Evolutionary conservation across 129 eudicot genomes (phyloP), one percentile per base, ranked within the genome.

Genomic region (Kitagawia praeruptora): DNA sequence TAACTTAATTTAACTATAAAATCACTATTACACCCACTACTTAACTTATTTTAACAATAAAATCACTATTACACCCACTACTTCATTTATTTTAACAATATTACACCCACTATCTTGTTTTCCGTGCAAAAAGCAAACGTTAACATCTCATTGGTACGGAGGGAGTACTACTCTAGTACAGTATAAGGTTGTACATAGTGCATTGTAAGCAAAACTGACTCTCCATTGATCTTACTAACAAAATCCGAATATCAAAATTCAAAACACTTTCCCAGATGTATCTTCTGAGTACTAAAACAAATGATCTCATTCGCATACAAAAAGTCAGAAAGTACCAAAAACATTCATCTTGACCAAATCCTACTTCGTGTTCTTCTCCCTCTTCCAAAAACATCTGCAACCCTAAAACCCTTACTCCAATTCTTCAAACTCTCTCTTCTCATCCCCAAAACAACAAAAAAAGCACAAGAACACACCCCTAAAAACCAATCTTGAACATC

Each of bases 391-490:
- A 47, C 70, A 79, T 74, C 81, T 58, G 40, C 15, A 18, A 70
- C 39, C 77, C 76, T 79, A 77, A 83, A 72, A 21, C 66, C 45
- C 74, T 79, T 80, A 27, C 63, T 25, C 87, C 77, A 85, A 41
- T 40, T 78, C 82, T 34, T 76, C 76, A 89, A 81, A 41, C 85
- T 72, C 27, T 84, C 85, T 64, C 77, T 85, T 63, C 75, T 81
- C 77, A 78, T 53, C 56, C 81, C 80, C 75, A 84, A 80, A 56
- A 78, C 82, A 75, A 87, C 84, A 82, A 89, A 48, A 70, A 79
- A 53, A 31, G 86, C 91, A 79, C 93, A 85, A 75, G 85, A 87
- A 80, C 86, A 87, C 74, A 89, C 85, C 76, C 93, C 93, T 11
- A 87, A 42, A 41, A 84, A 40, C 93, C 93, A 87, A 70, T 87